Percentiles rank a stretch among this genome's conserved stretches.
These are phyloP conservation scores for Ascosphaera aggregata DNA, from an alignment of 2,329 filamentous ascomycete species.

Conservation along the genomic window DNA sequence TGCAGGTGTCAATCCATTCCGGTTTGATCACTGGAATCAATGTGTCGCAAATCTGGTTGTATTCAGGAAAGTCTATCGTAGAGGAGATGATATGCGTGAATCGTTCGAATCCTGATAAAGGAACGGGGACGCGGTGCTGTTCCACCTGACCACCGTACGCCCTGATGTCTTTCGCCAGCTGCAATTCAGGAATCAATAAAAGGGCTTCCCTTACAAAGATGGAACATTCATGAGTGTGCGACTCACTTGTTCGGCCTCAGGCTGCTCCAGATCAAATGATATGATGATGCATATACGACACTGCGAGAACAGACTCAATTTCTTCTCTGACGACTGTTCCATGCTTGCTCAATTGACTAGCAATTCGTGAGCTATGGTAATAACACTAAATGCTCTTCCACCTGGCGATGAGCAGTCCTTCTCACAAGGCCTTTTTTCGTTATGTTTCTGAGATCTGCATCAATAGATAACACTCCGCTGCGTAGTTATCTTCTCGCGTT, in stretches of 20 bases:
- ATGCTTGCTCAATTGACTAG: not conserved
- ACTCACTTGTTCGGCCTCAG: slow-evolving; percentile 19
- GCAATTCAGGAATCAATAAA: not conserved
- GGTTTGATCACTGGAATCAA: slow-evolving; percentile 71
- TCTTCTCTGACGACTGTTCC: not conserved
- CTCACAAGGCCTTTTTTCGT: too few relatives aligned
- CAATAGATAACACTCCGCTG: too few relatives aligned
- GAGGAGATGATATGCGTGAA: slow-evolving; percentile 46
- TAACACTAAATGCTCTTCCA: too few relatives aligned
- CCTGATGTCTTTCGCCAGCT: slow-evolving; percentile 25
- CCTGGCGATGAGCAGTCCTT: too few relatives aligned
- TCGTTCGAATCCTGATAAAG: slow-evolving; percentile 18
- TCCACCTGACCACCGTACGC: slow-evolving; percentile 26
- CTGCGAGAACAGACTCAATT: slow-evolving; percentile 19
- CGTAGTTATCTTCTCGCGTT: too few relatives aligned
- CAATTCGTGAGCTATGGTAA: too few relatives aligned
- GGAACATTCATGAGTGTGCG: not conserved
- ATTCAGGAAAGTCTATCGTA: slow-evolving; percentile 82
- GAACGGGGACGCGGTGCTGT: slow-evolving; percentile 16
- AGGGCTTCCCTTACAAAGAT: not conserved
- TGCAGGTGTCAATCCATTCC: slow-evolving; percentile 51
- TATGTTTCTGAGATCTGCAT: too few relatives aligned
- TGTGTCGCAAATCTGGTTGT: slow-evolving; percentile 45
- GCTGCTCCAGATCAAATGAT: slow-evolving; percentile 17
- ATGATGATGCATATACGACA: slow-evolving; percentile 23